Percentiles rank a stretch among this genome's conserved stretches.
phyloP scores from a whole-genome alignment of 2,329 filamentous ascomycete genomes.

The Escovopsis sp. region DNA sequence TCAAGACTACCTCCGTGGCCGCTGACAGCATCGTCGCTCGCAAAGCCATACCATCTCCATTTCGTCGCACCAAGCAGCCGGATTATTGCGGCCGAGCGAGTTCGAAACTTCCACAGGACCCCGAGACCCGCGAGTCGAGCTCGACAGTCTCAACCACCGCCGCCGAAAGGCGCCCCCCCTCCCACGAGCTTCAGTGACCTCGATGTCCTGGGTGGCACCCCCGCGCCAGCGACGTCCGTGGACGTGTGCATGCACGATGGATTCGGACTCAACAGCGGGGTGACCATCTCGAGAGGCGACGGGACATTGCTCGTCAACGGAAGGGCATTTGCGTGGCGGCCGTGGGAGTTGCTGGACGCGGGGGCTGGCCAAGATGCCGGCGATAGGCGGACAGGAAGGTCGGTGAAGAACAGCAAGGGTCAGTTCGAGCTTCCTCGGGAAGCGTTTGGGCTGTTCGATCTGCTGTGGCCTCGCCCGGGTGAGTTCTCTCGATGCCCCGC shows the following conservation, averaged over 20 bases:
- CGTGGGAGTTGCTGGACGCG: constrained; percentile 45
- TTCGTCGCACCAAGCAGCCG: no score
- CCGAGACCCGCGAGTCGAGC: constrained; percentile 5
- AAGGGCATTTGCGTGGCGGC: constrained; percentile 78
- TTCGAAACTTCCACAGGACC: constrained; percentile 6
- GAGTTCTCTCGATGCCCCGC: constrained; percentile 13
- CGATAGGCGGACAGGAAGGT: constrained; percentile 10
- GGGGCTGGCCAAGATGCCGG: no score
- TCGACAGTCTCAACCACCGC: constrained; percentile 9
- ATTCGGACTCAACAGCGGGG: constrained; percentile 73
- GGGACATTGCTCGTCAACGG: constrained; percentile 71
- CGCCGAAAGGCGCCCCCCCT: constrained; percentile 16
- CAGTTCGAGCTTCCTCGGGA: constrained; percentile 62
- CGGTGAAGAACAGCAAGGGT: constrained; percentile 57
- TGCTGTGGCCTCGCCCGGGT: constrained; percentile 86
- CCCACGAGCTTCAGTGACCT: constrained; percentile 54
- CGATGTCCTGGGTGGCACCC: constrained; percentile 63
- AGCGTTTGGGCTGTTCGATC: constrained; percentile 58
- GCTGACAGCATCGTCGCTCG: no score
- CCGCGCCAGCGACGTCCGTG: constrained; percentile 65
- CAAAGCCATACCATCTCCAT: constrained; percentile 5
- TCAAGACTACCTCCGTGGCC: no score
- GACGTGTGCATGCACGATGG: constrained; percentile 71
- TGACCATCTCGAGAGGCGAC: constrained; percentile 50
- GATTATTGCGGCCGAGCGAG: no score